Conservation (phyloP, 2,329 filamentous ascomycete species). For the Pseudocercospora eumusae region DNA sequence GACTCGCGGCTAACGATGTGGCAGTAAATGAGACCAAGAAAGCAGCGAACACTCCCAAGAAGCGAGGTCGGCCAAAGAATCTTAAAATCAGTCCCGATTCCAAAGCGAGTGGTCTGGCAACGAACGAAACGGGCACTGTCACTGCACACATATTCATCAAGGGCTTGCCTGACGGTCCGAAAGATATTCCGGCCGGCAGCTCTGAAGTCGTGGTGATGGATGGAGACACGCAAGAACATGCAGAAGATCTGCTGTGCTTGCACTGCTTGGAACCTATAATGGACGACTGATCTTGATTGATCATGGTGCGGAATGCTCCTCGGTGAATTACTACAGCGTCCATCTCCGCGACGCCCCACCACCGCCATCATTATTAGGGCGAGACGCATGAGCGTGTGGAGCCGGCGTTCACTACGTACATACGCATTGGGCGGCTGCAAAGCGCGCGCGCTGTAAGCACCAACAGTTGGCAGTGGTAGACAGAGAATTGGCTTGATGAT, state of each 20-base stretch:
- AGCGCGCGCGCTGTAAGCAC: neutral
- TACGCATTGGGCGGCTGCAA: slow-evolving; percentile 5
- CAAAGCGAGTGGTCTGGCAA: slow-evolving; percentile 15
- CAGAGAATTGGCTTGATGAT: slow-evolving; percentile 1
- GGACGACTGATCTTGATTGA: slow-evolving; percentile 22
- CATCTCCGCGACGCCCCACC: slow-evolving; percentile 4
- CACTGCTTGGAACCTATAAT: slow-evolving; percentile 32
- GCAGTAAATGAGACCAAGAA: slow-evolving; percentile 21
- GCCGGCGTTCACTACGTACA: neutral
- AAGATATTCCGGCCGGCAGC: slow-evolving; percentile 21
- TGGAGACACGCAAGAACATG: slow-evolving; percentile 26
- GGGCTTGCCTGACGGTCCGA: slow-evolving; percentile 21
- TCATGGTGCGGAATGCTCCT: slow-evolving; percentile 1
- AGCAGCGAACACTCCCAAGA: slow-evolving; percentile 20
- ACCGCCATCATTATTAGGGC: slow-evolving; percentile 8
- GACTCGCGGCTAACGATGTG: slow-evolving; percentile 12
- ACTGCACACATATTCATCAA: slow-evolving; percentile 34
- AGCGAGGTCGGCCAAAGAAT: slow-evolving; percentile 24
- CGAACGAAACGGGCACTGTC: slow-evolving; percentile 19
- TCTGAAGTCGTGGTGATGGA: slow-evolving; percentile 37
- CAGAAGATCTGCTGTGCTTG: slow-evolving; percentile 35
- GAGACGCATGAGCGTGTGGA: slow-evolving; percentile 16
- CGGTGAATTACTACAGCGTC: neutral
- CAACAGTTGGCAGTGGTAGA: neutral
- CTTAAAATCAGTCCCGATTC: slow-evolving; percentile 14